phyloP scores from a whole-genome alignment of 495 filamentous ascomycete genomes.

The Lepidopterella palustris region DNA sequence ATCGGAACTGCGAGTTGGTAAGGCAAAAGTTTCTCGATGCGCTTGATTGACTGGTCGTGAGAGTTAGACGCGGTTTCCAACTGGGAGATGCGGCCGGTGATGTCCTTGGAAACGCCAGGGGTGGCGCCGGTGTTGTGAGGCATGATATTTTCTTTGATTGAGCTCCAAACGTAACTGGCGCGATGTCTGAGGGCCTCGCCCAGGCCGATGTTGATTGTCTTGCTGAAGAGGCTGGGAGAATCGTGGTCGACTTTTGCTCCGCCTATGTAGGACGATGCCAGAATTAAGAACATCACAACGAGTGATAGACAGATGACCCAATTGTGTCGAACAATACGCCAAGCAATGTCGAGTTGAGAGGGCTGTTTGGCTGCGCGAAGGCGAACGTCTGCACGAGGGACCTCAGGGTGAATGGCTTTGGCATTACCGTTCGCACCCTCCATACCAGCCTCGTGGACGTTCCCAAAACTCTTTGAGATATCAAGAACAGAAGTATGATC shows the following conservation, averaged over 20 bases:
- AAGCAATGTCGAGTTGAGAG: too few species aligned
- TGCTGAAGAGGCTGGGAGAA: too few species aligned
- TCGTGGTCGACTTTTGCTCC: too few species aligned
- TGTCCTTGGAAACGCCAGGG: not conserved
- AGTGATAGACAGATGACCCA: too few species aligned
- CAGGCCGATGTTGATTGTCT: too few species aligned
- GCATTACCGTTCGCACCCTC: not conserved
- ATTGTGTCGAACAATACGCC: too few species aligned
- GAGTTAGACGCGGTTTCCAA: not conserved
- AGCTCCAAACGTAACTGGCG: too few species aligned
- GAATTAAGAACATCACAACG: too few species aligned
- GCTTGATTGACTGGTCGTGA: constrained; percentile 20
- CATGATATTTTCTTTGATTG: too few species aligned
- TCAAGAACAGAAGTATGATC: not conserved
- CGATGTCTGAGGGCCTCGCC: too few species aligned
- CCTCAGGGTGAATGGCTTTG: too few species aligned
- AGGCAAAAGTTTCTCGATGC: constrained; percentile 37
- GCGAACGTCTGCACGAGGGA: not conserved
- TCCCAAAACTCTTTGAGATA: constrained; percentile 21
- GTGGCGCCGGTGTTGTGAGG: not conserved
- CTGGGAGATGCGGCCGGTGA: not conserved
- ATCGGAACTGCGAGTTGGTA: constrained; percentile 34
- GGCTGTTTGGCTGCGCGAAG: not conserved
- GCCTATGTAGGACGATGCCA: too few species aligned
- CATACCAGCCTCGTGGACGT: constrained; percentile 18